A percentile compares a stretch with the other conserved stretches of the same genome.
phyloP scores from a whole-genome alignment of 2,329 filamentous ascomycete species.

The Trichoderma sp. region DNA sequence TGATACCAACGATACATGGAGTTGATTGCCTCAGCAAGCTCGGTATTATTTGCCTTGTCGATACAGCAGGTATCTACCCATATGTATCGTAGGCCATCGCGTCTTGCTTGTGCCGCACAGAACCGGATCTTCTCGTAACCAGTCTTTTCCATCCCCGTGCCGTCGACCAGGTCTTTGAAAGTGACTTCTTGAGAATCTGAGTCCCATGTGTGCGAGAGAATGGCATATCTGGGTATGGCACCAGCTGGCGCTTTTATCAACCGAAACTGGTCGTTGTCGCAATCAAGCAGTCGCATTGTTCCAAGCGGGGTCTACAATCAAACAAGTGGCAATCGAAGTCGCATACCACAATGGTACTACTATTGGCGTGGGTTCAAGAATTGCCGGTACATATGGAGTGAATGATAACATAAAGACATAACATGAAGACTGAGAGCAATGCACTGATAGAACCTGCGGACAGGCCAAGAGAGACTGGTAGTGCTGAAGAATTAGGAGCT shows the following conservation, averaged over 20 bases:
- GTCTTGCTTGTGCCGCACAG: constrained; percentile 17
- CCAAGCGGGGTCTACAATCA: background rate
- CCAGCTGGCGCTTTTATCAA: background rate
- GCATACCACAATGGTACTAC: background rate
- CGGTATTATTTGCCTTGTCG: constrained; percentile 21
- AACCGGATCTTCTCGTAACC: constrained; percentile 23
- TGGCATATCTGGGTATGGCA: constrained; percentile 18
- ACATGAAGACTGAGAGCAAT: background rate
- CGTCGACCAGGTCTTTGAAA: constrained; percentile 11
- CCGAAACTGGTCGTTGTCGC: background rate
- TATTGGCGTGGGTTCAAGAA: background rate
- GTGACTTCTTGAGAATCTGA: constrained; percentile 15
- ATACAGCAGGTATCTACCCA: constrained; percentile 27
- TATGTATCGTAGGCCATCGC: constrained; percentile 20
- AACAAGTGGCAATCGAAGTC: background rate
- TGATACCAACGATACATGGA: constrained; percentile 26
- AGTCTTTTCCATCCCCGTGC: constrained; percentile 24
- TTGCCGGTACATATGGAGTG: background rate
- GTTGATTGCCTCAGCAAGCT: constrained; percentile 9
- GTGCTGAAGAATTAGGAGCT: background rate
- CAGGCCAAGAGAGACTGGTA: background rate
- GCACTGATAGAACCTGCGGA: background rate
- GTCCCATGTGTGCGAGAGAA: constrained; percentile 25
- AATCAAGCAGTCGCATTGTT: background rate
- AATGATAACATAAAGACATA: background rate